Evolutionary conservation across 257 asterid species (phyloP), one percentile per base, ranked within the genome.

Genomic region (Solanum appendiculatum): DNA sequence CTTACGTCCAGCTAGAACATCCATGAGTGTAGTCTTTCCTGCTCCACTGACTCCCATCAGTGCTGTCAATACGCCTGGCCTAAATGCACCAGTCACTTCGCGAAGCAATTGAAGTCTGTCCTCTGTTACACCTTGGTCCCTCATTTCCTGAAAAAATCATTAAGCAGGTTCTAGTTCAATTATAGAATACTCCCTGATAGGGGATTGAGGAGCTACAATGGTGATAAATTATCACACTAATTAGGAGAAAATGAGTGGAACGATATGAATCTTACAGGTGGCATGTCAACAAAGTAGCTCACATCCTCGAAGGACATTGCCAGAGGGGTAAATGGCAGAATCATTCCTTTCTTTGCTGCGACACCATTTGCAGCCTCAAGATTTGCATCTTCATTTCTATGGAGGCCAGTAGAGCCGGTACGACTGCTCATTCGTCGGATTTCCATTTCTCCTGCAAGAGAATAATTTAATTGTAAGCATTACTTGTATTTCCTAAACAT

Each of bases 31-130:
- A 5, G 98, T 94, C 89, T 94, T 94, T 82, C 97, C 97, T 33
- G 97, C 97, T 86, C 97, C 97, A 83, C 97, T 94, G 75, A 94
- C 92, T 88, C 98, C 98, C 95, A 93, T 93, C 69, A 94, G 37
- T 10, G 98, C 96, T 56, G 98, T 94, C 90, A 94, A 78, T 82
- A 94, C 94, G 72, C 98, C 94, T 13, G 97, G 96, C 93, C 95
- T 92, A 63, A 93, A 94, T 82, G 95, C 90, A 69, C 98, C 95
- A 14, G 95, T 94, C 23, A 94, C 89, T 27, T 86, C 95, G 39
- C 91, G 72, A 12, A 94, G 94, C 83, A 94, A 69, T 70, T 91
- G 98, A 86, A 94, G 93, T 88, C 80, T 93, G 82, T 91, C 94
- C 83, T 89, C 96, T 25, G 87, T 85, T 64, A 88, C 92, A 78